A percentile compares a stretch with the other conserved stretches of the same genome.
Evolutionary conservation across 352 stramenopile genomes (phyloP).

Genomic region (Globisporangium acanthophoron): DNA sequence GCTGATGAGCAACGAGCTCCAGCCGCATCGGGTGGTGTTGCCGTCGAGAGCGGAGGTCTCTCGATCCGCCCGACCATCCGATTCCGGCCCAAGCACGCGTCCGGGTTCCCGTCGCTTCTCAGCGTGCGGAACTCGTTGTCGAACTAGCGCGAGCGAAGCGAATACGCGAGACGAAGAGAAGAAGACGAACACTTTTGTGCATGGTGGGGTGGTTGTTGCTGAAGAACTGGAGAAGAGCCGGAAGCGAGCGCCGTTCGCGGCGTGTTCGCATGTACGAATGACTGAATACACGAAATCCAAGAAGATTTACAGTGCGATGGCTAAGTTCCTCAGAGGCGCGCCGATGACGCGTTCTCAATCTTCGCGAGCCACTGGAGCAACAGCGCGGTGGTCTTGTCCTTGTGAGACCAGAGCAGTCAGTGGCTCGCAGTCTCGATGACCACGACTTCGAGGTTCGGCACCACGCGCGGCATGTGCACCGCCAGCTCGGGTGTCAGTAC

Average conservation of each 20-base stretch:
- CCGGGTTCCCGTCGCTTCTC: constrained; percentile 44
- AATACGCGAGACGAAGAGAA: background rate
- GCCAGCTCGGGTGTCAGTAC: constrained; percentile 53
- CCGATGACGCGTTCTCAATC: background rate
- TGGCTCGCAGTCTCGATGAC: constrained; percentile 8
- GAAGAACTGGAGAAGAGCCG: too few species aligned
- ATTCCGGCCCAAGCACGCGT: constrained; percentile 49
- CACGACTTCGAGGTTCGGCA: constrained; percentile 9
- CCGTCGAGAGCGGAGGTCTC: constrained; percentile 17
- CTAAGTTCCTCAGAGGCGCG: background rate
- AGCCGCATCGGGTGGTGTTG: background rate
- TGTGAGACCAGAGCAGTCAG: constrained; percentile 13
- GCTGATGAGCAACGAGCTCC: background rate
- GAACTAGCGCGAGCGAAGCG: background rate
- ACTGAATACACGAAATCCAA: background rate
- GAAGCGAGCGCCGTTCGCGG: background rate
- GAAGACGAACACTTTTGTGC: background rate
- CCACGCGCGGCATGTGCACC: constrained; percentile 32
- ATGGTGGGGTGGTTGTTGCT: background rate
- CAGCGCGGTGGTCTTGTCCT: constrained; percentile 4
- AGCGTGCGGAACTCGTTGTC: constrained; percentile 10
- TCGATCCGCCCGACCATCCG: constrained; percentile 66
- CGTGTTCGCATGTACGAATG: background rate
- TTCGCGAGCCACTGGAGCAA: constrained; percentile 9
- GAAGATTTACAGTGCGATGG: background rate